Evolutionary conservation across 2,329 filamentous ascomycete genomes (phyloP).

Genomic region (Penicillium sp.): DNA sequence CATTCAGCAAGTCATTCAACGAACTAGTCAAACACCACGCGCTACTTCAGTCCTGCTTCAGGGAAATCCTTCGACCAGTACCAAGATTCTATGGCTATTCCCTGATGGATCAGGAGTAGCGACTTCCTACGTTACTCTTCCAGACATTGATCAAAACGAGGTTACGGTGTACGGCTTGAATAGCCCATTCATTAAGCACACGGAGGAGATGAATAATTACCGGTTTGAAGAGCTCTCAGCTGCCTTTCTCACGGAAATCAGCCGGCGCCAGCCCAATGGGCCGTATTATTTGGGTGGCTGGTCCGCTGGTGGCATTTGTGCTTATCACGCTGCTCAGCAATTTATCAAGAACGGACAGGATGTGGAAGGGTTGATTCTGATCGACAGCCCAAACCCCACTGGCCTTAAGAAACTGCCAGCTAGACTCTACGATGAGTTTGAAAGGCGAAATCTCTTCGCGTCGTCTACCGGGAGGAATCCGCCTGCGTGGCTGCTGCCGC

Average conservation of each 20-base stretch:
- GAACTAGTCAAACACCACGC: not conserved
- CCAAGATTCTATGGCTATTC: constrained; percentile 47
- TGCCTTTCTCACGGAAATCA: constrained; percentile 48
- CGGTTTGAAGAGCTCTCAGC: constrained; percentile 40
- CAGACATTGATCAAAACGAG: constrained; percentile 46
- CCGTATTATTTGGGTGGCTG: constrained; percentile 73
- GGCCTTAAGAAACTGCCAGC: constrained; percentile 69
- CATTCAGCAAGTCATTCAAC: too few species aligned
- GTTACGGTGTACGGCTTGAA: constrained; percentile 60
- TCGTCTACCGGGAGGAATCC: constrained; percentile 44
- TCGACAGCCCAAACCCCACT: constrained; percentile 69
- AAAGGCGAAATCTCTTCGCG: constrained; percentile 53
- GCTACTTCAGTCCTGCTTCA: constrained; percentile 12
- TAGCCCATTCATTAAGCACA: constrained; percentile 44
- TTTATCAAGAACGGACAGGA: constrained; percentile 61
- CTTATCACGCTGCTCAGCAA: constrained; percentile 68
- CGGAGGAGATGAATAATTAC: constrained; percentile 33
- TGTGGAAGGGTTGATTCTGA: constrained; percentile 65
- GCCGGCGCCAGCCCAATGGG: constrained; percentile 50
- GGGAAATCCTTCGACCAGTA: constrained; percentile 16
- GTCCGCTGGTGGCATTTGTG: constrained; percentile 76
- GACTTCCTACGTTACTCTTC: constrained; percentile 46
- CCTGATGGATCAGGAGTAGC: constrained; percentile 57
- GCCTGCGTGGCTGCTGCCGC: constrained; percentile 55
- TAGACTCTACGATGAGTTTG: constrained; percentile 55